These are phyloP conservation scores for Begonia loranthoides DNA, from an alignment of 306 rosid genomes.

Conservation along the genomic window DNA sequence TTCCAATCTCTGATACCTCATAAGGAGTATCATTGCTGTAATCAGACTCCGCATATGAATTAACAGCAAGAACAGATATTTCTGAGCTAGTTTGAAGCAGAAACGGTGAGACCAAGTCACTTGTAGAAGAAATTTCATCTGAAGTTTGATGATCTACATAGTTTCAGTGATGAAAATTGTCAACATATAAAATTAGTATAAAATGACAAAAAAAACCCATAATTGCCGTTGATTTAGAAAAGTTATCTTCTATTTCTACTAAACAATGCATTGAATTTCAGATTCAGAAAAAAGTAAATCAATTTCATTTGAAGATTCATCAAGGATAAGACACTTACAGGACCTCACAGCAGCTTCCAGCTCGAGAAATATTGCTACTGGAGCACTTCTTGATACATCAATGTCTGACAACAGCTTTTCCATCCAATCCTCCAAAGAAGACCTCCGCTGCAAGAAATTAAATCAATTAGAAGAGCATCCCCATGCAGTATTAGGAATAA, in stretches of 20 bases:
- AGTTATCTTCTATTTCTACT: too few species aligned
- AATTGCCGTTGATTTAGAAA: too few species aligned
- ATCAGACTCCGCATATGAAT: slow-evolving; percentile 40
- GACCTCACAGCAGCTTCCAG: slow-evolving; percentile 95
- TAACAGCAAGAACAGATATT: slow-evolving; percentile 24
- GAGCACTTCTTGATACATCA: slow-evolving; percentile 73
- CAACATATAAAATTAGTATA: slow-evolving; percentile 18
- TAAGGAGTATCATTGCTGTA: slow-evolving; percentile 34
- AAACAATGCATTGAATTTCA: too few species aligned
- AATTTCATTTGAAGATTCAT: slow-evolving; percentile 2
- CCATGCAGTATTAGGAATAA: not conserved
- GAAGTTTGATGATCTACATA: slow-evolving; percentile 26
- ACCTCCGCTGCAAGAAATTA: slow-evolving; percentile 57
- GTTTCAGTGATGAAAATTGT: slow-evolving; percentile 36
- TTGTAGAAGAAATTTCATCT: slow-evolving; percentile 29
- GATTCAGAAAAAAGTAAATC: too few species aligned
- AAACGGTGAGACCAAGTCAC: slow-evolving; percentile 22
- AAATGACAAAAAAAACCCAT: too few species aligned
- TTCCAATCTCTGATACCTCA: slow-evolving; percentile 48
- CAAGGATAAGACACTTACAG: slow-evolving; percentile 38
- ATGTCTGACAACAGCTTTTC: slow-evolving; percentile 70
- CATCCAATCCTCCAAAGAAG: slow-evolving; percentile 73
- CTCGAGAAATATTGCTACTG: slow-evolving; percentile 75
- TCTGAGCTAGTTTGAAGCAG: slow-evolving; percentile 27
- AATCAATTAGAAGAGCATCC: slow-evolving; percentile 17